Evolutionary conservation across 78 protist species (phyloP).

Genomic region (Chrysochromulina tobinii): DNA sequence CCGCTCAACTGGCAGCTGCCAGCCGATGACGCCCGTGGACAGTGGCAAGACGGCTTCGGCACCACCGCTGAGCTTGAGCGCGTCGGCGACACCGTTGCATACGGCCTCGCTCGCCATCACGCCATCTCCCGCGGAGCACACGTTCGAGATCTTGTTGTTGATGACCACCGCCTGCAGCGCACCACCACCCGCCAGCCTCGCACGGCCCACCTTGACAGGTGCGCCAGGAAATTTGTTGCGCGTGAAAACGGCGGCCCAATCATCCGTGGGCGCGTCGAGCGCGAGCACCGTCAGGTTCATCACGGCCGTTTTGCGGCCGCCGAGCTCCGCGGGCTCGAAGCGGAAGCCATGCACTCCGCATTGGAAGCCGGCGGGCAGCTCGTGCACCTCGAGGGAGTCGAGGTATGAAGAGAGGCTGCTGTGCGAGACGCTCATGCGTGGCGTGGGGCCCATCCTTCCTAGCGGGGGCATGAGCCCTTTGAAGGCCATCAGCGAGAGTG

Average conservation of each 20-base stretch:
- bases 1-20: not conserved
- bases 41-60: not conserved
- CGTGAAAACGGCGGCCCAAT: not conserved
- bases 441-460: too few relatives aligned
- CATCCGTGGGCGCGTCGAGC: not conserved
- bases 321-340: not conserved
- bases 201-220: not conserved
- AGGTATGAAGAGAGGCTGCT: too few relatives aligned
- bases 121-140: not conserved
- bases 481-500: too few relatives aligned
- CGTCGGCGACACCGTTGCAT: not conserved
- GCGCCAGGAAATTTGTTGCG: not conserved
- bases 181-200: not conserved
- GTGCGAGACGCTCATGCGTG: too few relatives aligned
- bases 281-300: not conserved
- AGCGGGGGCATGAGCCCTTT: too few relatives aligned
- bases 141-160: constrained; percentile 33
- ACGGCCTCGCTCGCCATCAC: not conserved
- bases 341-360: not conserved
- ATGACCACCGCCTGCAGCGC: not conserved
- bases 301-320: not conserved
- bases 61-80: not conserved
- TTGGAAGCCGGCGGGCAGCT: not conserved
- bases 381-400: too few relatives aligned
- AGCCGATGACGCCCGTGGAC: constrained; percentile 25